phyloP scores from a whole-genome alignment of 345 rosid genomes.

The Hibiscus tridactylites region DNA sequence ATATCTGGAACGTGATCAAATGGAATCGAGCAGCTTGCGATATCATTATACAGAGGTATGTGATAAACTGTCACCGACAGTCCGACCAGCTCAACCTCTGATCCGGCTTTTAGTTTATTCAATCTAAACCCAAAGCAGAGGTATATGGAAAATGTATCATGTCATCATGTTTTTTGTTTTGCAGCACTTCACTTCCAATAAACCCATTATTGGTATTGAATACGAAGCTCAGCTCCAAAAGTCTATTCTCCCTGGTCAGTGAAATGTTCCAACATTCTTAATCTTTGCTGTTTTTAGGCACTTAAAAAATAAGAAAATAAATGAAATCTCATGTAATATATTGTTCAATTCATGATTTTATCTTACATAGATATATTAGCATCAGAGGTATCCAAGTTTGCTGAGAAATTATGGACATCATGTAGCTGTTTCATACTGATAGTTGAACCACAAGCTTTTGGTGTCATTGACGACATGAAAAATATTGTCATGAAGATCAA shows the following conservation, averaged over 20 bases:
- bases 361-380: constrained; percentile 59
- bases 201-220: constrained; percentile 84
- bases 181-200: constrained; percentile 72
- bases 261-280: neutral
- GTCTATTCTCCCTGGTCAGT: constrained; percentile 80
- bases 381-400: constrained; percentile 63
- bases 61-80: neutral
- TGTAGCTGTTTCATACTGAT: constrained; percentile 76
- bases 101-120: neutral
- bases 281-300: neutral
- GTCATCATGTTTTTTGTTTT: constrained; percentile 10
- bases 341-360: constrained; percentile 1
- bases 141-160: neutral
- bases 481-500: constrained; percentile 43
- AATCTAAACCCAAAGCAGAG: neutral
- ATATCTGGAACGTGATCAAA: constrained; percentile 88
- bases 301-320: constrained; percentile 9
- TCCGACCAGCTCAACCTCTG: neutral
- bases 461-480: constrained; percentile 56
- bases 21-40: constrained; percentile 72
- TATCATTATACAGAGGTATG: constrained; percentile 73
- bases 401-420: constrained; percentile 64
- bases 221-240: constrained; percentile 87
- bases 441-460: constrained; percentile 68
- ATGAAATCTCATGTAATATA: constrained; percentile 8